These are phyloP conservation scores for Ophiostoma himal-ulmi DNA, from an alignment of 2,329 filamentous ascomycete species.

Conservation along the genomic window DNA sequence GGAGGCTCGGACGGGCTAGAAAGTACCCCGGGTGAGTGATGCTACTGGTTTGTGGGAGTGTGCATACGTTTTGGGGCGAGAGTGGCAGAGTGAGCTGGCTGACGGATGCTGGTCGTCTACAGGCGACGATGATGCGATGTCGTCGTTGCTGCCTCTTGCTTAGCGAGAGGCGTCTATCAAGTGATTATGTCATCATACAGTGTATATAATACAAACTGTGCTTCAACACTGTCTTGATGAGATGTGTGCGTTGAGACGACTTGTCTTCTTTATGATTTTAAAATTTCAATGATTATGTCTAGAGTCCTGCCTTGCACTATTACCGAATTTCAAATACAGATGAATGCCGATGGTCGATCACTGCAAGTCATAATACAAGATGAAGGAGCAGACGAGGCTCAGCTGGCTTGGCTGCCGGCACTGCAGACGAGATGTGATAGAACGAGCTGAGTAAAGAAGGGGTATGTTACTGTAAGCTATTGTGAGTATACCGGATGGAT, in stretches of 20 bases:
- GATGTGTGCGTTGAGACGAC: background rate
- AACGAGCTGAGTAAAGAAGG: background rate
- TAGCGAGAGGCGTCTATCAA: background rate
- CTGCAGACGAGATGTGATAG: background rate
- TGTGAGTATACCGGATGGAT: too few relatives aligned
- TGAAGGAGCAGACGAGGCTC: background rate
- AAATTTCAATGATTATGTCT: background rate
- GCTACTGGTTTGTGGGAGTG: background rate
- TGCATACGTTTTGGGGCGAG: background rate
- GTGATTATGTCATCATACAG: constrained; percentile 4
- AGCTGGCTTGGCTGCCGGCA: background rate
- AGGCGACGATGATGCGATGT: constrained; percentile 5
- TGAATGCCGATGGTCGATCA: background rate
- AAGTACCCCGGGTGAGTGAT: too few relatives aligned
- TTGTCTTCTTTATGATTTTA: background rate
- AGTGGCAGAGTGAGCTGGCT: background rate
- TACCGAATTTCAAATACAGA: background rate
- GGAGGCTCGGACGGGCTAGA: background rate
- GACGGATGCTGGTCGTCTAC: background rate
- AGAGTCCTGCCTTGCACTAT: background rate
- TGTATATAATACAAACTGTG: background rate
- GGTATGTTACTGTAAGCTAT: too few relatives aligned
- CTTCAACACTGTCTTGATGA: background rate
- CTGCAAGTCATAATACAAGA: constrained; percentile 7
- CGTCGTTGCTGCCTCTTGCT: background rate